Evolutionary conservation across 2,329 filamentous ascomycete species (phyloP).

Genomic region (Trichoderma oligosporum): DNA sequence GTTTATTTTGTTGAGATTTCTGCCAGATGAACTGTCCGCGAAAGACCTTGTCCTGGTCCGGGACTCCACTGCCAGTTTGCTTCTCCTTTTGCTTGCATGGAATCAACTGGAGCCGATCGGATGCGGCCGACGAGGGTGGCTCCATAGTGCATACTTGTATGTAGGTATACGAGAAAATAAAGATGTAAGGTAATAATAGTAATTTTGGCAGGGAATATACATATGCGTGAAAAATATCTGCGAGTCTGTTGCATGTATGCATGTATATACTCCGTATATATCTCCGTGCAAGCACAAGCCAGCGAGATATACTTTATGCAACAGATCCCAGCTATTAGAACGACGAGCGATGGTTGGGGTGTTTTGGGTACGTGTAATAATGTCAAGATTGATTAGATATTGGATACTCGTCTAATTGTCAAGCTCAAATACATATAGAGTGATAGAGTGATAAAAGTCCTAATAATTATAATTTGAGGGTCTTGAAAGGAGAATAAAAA

Average conservation of each 20-base stretch:
- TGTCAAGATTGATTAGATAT: too few relatives aligned
- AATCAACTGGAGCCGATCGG: not conserved
- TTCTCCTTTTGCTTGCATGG: conserved; percentile 1
- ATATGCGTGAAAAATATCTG: not conserved
- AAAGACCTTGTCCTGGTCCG: too few relatives aligned
- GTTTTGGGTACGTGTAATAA: conserved; percentile 11
- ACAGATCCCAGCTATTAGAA: not conserved
- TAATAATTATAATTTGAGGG: too few relatives aligned
- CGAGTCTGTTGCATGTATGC: too few relatives aligned
- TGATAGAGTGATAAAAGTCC: too few relatives aligned
- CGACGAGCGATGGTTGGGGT: conserved; percentile 4
- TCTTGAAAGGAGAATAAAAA: too few relatives aligned
- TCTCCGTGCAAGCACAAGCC: not conserved
- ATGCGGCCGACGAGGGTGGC: not conserved
- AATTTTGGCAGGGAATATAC: not conserved
- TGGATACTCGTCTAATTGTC: too few relatives aligned
- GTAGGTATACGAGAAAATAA: not conserved
- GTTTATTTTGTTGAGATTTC: not conserved
- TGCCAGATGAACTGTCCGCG: not conserved
- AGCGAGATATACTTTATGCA: not conserved
- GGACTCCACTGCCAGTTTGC: not conserved
- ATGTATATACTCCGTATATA: too few relatives aligned
- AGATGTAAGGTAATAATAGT: not conserved
- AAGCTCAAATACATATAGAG: too few relatives aligned
- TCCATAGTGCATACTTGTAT: too few relatives aligned